Conservation (phyloP, 2,329 filamentous ascomycete genomes). For the Pleoardoris graminearum region DNA sequence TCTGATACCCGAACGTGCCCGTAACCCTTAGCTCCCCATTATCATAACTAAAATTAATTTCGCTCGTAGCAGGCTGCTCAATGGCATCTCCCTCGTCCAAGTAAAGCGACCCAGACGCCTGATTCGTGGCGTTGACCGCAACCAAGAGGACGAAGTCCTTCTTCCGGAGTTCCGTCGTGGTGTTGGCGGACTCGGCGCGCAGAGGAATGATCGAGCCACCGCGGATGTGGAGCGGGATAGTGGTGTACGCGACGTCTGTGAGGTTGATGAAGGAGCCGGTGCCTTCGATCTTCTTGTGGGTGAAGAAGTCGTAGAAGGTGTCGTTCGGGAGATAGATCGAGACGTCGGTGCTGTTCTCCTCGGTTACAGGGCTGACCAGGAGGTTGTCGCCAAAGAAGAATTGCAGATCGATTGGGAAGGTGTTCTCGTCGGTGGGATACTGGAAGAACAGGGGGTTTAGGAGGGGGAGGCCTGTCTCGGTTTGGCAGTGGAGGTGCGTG, state of each 20-base stretch:
- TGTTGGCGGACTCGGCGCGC: conserved; percentile 60
- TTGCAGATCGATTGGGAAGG: conserved; percentile 56
- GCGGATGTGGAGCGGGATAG: conserved; percentile 67
- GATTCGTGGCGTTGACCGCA: conserved; percentile 64
- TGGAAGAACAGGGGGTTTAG: conserved; percentile 72
- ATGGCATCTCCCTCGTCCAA: conserved; percentile 75
- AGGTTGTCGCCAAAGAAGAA: conserved; percentile 63
- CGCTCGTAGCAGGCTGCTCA: conserved; percentile 59
- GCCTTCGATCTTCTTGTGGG: conserved; percentile 53
- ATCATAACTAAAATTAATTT: conserved; percentile 64
- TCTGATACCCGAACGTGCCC: conserved; percentile 59
- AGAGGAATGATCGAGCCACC: conserved; percentile 67
- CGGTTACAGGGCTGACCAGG: conserved; percentile 60
- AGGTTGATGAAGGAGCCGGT: conserved; percentile 51
- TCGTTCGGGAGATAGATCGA: conserved; percentile 61
- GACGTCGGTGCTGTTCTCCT: conserved; percentile 57
- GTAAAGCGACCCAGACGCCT: conserved; percentile 70
- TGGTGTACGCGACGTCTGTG: conserved; percentile 53
- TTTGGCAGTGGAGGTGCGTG: conserved; percentile 67
- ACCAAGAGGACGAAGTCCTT: conserved; percentile 74
- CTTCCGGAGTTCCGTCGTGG: conserved; percentile 64
- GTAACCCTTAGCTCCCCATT: conserved; percentile 56
- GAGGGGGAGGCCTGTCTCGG: conserved; percentile 63
- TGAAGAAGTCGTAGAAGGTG: conserved; percentile 64
- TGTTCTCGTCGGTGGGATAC: conserved; percentile 62